Conservation (phyloP, 257 asterid genomes). For the Haberlea rhodopensis region DNA sequence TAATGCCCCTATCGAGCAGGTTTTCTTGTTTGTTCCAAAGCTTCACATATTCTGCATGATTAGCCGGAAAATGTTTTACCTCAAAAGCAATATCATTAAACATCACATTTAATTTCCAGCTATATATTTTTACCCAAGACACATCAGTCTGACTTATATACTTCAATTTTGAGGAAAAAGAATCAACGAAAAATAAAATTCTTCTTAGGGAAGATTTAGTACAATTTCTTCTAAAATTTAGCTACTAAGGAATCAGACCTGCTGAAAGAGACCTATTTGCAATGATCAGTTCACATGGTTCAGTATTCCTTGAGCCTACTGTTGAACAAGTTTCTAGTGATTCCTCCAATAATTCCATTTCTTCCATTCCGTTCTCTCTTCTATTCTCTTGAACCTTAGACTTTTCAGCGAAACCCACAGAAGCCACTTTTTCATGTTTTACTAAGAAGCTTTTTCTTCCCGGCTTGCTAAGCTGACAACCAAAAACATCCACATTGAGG, state of each 20-base stretch:
- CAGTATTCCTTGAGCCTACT: conserved; percentile 19
- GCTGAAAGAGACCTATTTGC: conserved; percentile 26
- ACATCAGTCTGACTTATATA: background rate
- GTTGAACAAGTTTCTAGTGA: conserved; percentile 31
- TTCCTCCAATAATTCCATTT: conserved; percentile 29
- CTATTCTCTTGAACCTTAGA: conserved; percentile 34
- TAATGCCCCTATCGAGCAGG: conserved; percentile 44
- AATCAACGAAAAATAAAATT: conserved; percentile 38
- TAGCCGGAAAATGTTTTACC: conserved; percentile 27
- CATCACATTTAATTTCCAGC: background rate
- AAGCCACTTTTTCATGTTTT: conserved; percentile 43
- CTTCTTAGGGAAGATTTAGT: conserved; percentile 25
- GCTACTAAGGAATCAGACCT: conserved; percentile 31
- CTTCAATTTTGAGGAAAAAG: conserved; percentile 11
- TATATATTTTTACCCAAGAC: no score
- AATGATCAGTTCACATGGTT: conserved; percentile 29
- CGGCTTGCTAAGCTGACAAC: conserved; percentile 40
- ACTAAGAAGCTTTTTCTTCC: conserved; percentile 35
- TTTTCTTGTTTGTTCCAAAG: conserved; percentile 36
- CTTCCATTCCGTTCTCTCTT: conserved; percentile 31
- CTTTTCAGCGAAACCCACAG: conserved; percentile 35
- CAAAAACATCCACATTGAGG: conserved; percentile 16
- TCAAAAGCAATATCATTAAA: conserved; percentile 6
- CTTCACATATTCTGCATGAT: conserved; percentile 45
- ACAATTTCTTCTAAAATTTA: conserved; percentile 24